Evolutionary conservation across 2,329 filamentous ascomycete species (phyloP), one percentile per base, ranked within the genome.

Genomic region (Tolypocladium album): DNA sequence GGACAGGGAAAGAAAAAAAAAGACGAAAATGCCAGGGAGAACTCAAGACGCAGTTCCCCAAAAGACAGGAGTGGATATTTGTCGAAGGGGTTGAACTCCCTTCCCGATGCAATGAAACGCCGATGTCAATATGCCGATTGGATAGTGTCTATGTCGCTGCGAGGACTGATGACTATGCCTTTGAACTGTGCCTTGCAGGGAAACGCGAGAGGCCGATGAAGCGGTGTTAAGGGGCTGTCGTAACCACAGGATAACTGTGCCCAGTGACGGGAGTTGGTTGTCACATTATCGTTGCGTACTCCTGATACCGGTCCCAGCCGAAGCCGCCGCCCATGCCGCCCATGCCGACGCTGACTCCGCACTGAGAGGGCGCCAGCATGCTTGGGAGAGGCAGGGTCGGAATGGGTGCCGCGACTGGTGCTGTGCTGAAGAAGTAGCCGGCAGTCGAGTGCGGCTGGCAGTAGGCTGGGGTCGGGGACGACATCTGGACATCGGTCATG

Each of bases 281-380:
- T 89, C 89, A 97, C 80, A 96, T 96, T 66, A 88, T 92, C 64
- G 90, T 87, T 67, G 90, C 83, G 73, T 92, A 95, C 74, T 93
- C 90, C 70, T 89, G 88, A 72, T 89, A 91, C 67, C 88, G 82
- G 73, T 90, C 90, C 90, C 91, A 96, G 67, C 89, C 90, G 72
- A 95, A 95, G 65, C 86, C 68, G 31, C 67, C 68, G 68, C 66
- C 53, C 53, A 38, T 39, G 52, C 52, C 17, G 15, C 53, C 53
- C 53, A 56, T 92, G 62, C 86, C 88, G 62, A 87, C 80, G 70
- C 87, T 88, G 61, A 92, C 85, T 68, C 91, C 90, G 75, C 93
- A 97, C 72, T 90, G 90, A 24, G 65, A 67, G 63, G 88, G 86
- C 67, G 89, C 84, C 63, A 96, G 79, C 84, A 92, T 89, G 77